Percentiles rank a stretch among this genome's conserved stretches.
Conservation (phyloP, 805 yeast species). For the Yamadazyma endophytica region DNA sequence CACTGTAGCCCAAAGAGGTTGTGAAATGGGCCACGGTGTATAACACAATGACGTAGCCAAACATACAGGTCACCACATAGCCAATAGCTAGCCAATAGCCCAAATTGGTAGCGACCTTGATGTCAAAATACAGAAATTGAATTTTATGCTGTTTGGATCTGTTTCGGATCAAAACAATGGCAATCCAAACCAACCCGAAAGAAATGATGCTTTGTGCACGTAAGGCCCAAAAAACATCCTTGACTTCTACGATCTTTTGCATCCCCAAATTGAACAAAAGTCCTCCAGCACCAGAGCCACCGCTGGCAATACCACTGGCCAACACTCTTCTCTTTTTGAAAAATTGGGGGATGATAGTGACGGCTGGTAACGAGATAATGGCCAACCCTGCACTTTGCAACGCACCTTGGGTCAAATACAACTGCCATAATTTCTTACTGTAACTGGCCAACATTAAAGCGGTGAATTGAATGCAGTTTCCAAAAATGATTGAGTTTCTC, state of each 20-base stretch:
- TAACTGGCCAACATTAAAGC: slow-evolving; percentile 56
- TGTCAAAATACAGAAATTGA: slow-evolving; percentile 36
- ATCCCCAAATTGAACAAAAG: slow-evolving; percentile 45
- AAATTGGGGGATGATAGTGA: slow-evolving; percentile 65
- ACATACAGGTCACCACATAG: slow-evolving; percentile 45
- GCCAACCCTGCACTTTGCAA: slow-evolving; percentile 58
- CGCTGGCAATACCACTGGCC: slow-evolving; percentile 44
- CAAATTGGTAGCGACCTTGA: slow-evolving; percentile 27
- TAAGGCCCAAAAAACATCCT: slow-evolving; percentile 46
- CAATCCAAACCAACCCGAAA: slow-evolving; percentile 22
- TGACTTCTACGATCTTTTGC: slow-evolving; percentile 37
- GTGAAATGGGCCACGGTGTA: slow-evolving; percentile 61
- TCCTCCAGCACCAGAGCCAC: slow-evolving; percentile 55
- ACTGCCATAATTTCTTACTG: slow-evolving; percentile 58
- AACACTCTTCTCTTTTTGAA: slow-evolving; percentile 58
- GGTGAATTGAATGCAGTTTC: slow-evolving; percentile 47
- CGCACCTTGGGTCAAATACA: slow-evolving; percentile 66
- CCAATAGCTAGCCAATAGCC: slow-evolving; percentile 34
- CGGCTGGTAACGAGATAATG: slow-evolving; percentile 53
- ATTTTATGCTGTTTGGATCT: slow-evolving; percentile 17
- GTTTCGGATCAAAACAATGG: slow-evolving; percentile 14
- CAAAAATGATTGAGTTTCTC: slow-evolving; percentile 40
- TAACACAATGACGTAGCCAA: slow-evolving; percentile 59
- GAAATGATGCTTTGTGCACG: slow-evolving; percentile 43
- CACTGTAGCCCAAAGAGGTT: slow-evolving; percentile 52